A percentile compares a stretch with the other conserved stretches of the same genome.
Evolutionary conservation across 352 stramenopile genomes (phyloP).

Genomic region (Pythium chondricola): DNA sequence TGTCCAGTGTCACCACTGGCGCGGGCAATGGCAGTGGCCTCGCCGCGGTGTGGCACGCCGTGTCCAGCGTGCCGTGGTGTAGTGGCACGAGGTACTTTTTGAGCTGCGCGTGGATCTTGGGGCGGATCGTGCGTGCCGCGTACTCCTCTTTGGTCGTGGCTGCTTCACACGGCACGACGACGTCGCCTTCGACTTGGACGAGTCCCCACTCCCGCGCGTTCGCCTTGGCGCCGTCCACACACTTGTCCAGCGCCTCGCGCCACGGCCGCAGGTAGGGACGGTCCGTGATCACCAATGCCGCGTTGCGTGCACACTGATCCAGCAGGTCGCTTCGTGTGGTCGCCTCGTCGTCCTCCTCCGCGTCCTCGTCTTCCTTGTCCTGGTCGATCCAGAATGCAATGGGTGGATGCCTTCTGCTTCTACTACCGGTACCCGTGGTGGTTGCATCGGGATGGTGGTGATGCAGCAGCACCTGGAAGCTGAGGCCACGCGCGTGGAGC

Average conservation of each 20-base stretch:
- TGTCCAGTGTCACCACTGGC: slow-evolving; percentile 30
- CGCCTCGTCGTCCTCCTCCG: neutral
- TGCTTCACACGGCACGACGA: slow-evolving; percentile 94
- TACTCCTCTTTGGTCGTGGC: slow-evolving; percentile 94
- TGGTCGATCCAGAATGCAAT: slow-evolving; percentile 15
- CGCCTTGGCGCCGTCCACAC: slow-evolving; percentile 24
- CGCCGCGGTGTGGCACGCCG: slow-evolving; percentile 19
- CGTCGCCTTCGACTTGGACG: slow-evolving; percentile 96
- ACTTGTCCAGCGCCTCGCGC: slow-evolving; percentile 32
- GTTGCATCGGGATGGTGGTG: slow-evolving; percentile 12
- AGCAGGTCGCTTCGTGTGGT: slow-evolving; percentile 35
- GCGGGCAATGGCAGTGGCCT: slow-evolving; percentile 15
- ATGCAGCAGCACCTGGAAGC: slow-evolving; percentile 62
- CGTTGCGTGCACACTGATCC: slow-evolving; percentile 32
- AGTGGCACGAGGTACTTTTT: slow-evolving; percentile 78
- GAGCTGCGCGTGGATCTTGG: slow-evolving; percentile 93
- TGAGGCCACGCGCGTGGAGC: slow-evolving; percentile 41
- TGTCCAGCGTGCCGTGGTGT: slow-evolving; percentile 26
- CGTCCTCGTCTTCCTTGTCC: slow-evolving; percentile 1
- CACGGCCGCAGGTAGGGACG: slow-evolving; percentile 65
- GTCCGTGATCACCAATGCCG: slow-evolving; percentile 70
- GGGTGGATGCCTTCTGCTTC: too few species aligned
- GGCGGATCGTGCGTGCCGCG: slow-evolving; percentile 96
- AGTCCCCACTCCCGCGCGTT: slow-evolving; percentile 55
- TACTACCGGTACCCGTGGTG: too few species aligned